Evolutionary conservation across 768 basidiomycete genomes (phyloP), one percentile per base, ranked within the genome.

Genomic region (Suillus hirtellus): DNA sequence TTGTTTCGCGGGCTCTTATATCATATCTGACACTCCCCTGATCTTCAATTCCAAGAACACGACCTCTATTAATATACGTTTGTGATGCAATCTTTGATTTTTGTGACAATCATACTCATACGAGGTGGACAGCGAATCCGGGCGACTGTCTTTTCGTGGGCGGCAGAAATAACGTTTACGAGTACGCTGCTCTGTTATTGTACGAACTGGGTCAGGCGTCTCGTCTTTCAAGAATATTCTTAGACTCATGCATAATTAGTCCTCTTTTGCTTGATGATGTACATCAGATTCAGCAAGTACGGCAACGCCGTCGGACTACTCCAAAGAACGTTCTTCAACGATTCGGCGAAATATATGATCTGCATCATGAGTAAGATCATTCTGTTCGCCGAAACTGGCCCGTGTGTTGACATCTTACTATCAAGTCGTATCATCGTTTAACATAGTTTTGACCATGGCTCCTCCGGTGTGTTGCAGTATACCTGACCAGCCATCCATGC

Each of bases 221-320:
- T 24, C 12, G 11, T 21, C 46, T 46, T n/a, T 6, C n/a, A 12
- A 21, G 11, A 46, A 46, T 1, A 46, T 12, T 46, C n/a, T 21
- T 4, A 2, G n/a, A 46, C 46, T 21, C 4, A 46, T 21, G n/a
- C 46, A 46, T 12, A 46, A 46, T 12, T 11, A 46, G 46, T 46
- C 11, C 46, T 46, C n/a, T 5, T 46, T 5, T 46, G 46, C n/a
- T 46, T 46, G n/a, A 21, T 46, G 46, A 21, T 46, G n/a, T 46
- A 46, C n/a, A 46, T 46, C n/a, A 46, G n/a, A 46, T 46, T 46
- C 46, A 46, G 46, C n/a, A 46, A 46, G n/a, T 46, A 46, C 46
- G 21, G 5, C 46, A 6, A 46, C 21, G n/a, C 46, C 11, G 11
- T n/a, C 46, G 46, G 46, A 21, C 46, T 1, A 21, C 46, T 46